Percentiles rank a stretch among this genome's conserved stretches.
Evolutionary conservation across 1,139 yeast genomes (phyloP).

Genomic region (Diutina pseudorugosa): DNA sequence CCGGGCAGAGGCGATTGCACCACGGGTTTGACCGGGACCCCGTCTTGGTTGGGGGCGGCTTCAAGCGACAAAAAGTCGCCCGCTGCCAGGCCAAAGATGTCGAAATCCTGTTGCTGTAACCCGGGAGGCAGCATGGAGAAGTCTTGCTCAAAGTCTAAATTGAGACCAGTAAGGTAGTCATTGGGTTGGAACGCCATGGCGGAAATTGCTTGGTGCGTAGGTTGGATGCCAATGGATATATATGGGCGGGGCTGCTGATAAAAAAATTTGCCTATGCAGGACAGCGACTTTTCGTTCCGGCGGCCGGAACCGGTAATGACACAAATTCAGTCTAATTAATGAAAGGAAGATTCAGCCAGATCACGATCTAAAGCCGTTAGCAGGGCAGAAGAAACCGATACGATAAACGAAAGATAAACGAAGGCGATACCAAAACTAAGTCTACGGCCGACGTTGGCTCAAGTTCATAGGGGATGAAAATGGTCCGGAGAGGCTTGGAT

Average conservation of each 20-base stretch:
- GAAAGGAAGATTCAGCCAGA: background rate
- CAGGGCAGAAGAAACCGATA: too few species aligned
- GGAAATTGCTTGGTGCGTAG: background rate
- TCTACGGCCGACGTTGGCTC: too few species aligned
- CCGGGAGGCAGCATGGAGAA: conserved; percentile 7
- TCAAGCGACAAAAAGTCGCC: conserved; percentile 10
- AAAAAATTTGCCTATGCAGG: background rate
- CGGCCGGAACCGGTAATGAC: background rate
- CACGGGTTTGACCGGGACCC: conserved; percentile 7
- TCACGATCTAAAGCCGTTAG: background rate
- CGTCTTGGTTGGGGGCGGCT: background rate
- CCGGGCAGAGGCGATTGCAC: conserved; percentile 7
- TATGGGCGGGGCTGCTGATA: background rate
- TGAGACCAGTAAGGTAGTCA: conserved; percentile 27
- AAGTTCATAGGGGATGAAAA: too few species aligned
- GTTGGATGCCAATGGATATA: background rate
- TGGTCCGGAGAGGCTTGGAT: background rate
- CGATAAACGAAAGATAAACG: too few species aligned
- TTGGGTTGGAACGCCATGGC: conserved; percentile 31
- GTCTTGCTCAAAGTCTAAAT: conserved; percentile 9
- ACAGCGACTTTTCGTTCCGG: background rate
- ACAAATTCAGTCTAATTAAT: background rate
- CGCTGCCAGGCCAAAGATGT: conserved; percentile 20
- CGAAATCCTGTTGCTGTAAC: conserved; percentile 17
- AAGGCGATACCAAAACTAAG: too few species aligned